phyloP scores from a whole-genome alignment of 768 basidiomycete species.

The Lentinula sp. region DNA sequence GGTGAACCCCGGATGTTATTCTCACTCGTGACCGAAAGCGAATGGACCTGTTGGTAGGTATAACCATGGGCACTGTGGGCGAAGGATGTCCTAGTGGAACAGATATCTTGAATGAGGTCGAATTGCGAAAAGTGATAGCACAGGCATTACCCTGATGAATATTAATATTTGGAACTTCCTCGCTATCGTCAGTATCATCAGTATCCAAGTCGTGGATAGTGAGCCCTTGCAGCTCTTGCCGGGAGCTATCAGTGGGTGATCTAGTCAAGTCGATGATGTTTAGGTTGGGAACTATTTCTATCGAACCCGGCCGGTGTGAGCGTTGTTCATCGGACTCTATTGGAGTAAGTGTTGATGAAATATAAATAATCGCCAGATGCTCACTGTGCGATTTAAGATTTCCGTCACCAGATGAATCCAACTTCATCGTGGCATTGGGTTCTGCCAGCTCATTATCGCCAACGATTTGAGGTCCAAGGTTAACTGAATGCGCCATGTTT shows the following conservation, averaged over 20 bases:
- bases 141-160: not conserved
- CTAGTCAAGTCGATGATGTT: not conserved
- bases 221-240: not conserved
- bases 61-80: not conserved
- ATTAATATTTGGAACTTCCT: not conserved
- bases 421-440: not conserved
- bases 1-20: constrained; percentile 64
- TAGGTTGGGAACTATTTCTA: not conserved
- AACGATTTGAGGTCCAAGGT: not conserved
- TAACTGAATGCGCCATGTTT: not conserved
- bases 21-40: constrained; percentile 74
- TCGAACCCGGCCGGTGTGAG: not conserved
- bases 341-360: not conserved
- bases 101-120: not conserved
- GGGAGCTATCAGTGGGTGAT: not conserved
- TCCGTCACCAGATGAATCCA: not conserved
- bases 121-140: not conserved
- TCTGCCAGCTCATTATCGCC: not conserved
- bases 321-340: not conserved
- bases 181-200: not conserved
- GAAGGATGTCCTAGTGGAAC: not conserved
- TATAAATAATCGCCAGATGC: not conserved
- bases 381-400: not conserved
- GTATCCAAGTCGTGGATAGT: not conserved
- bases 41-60: not conserved